Conservation (phyloP, 2,329 filamentous ascomycete species). For the Ophiostoma piceae region DNA sequence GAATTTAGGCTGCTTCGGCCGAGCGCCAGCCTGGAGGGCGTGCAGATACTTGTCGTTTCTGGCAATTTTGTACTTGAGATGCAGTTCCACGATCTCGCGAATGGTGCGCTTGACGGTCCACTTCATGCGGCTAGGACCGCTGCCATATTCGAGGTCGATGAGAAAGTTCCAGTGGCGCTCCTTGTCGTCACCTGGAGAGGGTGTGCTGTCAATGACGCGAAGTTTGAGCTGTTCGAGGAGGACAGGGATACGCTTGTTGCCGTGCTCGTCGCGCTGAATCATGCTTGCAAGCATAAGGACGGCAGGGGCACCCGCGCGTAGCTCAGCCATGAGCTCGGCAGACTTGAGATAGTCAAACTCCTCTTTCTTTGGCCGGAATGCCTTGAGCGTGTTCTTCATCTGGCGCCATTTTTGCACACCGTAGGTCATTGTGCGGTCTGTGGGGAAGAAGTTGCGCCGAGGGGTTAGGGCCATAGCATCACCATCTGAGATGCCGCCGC, state of each 20-base stretch:
- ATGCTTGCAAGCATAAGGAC: constrained; percentile 93
- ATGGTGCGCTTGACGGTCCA: constrained; percentile 89
- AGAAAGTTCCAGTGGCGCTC: constrained; percentile 79
- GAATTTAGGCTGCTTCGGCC: constrained; percentile 81
- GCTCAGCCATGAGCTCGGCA: constrained; percentile 89
- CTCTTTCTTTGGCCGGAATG: constrained; percentile 73
- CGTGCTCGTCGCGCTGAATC: constrained; percentile 95
- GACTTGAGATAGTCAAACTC: constrained; percentile 95
- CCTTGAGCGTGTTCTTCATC: constrained; percentile 81
- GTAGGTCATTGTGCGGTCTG: constrained; percentile 66
- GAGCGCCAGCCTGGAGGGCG: constrained; percentile 58
- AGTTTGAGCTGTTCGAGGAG: constrained; percentile 92
- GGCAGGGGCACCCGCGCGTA: constrained; percentile 86
- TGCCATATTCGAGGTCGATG: constrained; percentile 93
- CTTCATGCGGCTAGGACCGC: constrained; percentile 89
- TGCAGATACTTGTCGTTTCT: constrained; percentile 74
- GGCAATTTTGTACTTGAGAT: constrained; percentile 87
- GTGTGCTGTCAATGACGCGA: constrained; percentile 71
- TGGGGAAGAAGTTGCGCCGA: constrained; percentile 52
- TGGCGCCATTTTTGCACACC: constrained; percentile 83
- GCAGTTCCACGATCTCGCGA: constrained; percentile 84
- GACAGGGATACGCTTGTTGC: constrained; percentile 90
- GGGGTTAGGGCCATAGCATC: constrained; percentile 55
- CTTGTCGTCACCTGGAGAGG: constrained; percentile 57
- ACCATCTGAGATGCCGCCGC: constrained; percentile 57